phyloP scores from a whole-genome alignment of 345 rosid genomes.

The Lepidium sativum region DNA sequence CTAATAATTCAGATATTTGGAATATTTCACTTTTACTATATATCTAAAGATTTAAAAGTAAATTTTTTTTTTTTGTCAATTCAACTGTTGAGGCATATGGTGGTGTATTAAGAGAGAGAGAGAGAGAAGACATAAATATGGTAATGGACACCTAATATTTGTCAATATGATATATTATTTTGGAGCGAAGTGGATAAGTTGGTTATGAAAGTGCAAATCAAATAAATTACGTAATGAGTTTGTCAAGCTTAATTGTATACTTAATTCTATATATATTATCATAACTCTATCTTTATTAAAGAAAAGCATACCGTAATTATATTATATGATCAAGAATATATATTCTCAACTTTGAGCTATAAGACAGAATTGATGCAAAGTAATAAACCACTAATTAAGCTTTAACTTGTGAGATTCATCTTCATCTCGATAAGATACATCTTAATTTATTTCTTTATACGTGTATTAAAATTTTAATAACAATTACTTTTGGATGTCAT shows the following conservation, averaged over 20 bases:
- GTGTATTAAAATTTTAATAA: too few relatives aligned
- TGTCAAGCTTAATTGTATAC: background rate
- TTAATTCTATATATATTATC: background rate
- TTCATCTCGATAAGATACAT: background rate
- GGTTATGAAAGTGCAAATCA: background rate
- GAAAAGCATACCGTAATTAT: background rate
- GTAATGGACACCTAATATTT: background rate
- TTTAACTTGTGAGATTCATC: background rate
- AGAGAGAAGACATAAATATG: background rate
- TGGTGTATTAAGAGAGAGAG: too few relatives aligned
- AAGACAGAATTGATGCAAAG: constrained; percentile 4
- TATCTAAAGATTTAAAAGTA: too few relatives aligned
- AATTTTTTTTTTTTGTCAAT: too few relatives aligned
- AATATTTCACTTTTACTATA: too few relatives aligned
- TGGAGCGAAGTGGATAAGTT: background rate
- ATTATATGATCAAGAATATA: background rate
- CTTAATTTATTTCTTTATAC: background rate
- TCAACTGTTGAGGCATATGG: too few relatives aligned
- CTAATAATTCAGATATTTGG: too few relatives aligned
- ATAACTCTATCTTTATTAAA: background rate
- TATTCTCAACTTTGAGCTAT: background rate
- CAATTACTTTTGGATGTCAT: too few relatives aligned
- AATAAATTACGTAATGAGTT: background rate
- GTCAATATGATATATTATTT: background rate
- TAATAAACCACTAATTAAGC: background rate